phyloP scores from a whole-genome alignment of 352 stramenopile genomes.

The Phytophthora chlamydospora region DNA sequence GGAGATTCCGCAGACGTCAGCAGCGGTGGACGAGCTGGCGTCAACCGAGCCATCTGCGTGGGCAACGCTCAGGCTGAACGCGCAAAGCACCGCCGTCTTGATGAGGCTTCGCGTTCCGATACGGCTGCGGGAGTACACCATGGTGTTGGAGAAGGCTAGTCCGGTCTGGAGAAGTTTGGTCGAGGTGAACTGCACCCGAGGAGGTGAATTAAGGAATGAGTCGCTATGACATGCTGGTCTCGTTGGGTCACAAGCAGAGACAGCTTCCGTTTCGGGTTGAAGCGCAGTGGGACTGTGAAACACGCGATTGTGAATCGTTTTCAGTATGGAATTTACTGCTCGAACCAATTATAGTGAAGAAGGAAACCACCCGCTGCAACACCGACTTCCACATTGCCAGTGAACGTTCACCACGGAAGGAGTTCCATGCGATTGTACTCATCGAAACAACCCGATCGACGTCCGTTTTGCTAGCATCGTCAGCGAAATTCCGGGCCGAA shows the following conservation, averaged over 20 bases:
- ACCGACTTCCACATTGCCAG: conserved; percentile 14
- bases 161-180: conserved; percentile 10
- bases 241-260: conserved; percentile 1
- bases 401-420: conserved; percentile 3
- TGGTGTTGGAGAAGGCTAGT: conserved; percentile 15
- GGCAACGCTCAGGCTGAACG: conserved; percentile 24
- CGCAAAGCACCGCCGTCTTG: conserved; percentile 36
- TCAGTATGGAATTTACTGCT: no score
- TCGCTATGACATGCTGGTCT: background rate
- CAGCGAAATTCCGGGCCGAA: conserved; percentile 9
- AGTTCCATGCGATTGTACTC: conserved; percentile 22
- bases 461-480: conserved; percentile 26
- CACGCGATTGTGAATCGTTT: no score
- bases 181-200: conserved; percentile 23
- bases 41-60: conserved; percentile 5
- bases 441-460: background rate
- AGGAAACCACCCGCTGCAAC: conserved; percentile 27
- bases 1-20: conserved; percentile 31
- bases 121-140: conserved; percentile 36
- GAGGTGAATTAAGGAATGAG: conserved; percentile 33
- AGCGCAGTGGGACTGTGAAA: conserved; percentile 8
- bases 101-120: conserved; percentile 23
- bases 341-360: conserved; percentile 9
- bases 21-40: conserved; percentile 14
- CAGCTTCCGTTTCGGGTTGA: conserved; percentile 27